Base-by-base conservation (phyloP, 768 basidiomycete genomes). In the Calvatia gigantea region DNA sequence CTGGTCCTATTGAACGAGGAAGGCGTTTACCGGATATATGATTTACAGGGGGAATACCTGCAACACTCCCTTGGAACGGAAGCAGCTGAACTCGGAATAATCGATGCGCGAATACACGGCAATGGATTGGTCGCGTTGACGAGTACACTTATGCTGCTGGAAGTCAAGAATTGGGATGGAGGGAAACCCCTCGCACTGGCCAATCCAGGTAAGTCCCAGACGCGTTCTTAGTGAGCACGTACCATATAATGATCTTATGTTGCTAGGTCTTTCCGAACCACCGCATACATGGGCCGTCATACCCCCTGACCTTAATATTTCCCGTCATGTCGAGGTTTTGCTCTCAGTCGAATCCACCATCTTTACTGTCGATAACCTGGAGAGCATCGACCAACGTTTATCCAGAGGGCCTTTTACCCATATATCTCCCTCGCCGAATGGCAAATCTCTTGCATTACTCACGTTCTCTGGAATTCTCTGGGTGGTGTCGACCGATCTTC, bases 401-500 rank as follows among this genome's bases (percentile, higher is more conserved):
- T 85, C 86, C 6, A 82, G 89, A 29, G 96, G 95, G 0, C 97
- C 97, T 2, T 98, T 98, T 69, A 81, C 80, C 0, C 88, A 89
- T 62, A 80, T 98, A 49, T 81, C 89, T 0, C 89, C 92, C 2
- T 98, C 96, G 0, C 96, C 97, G 1, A 95, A 94, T 62, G 96
- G 96, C 33, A 94, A 95, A 63, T 87, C 93, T 43, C 77, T 98
- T 14, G 94, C 94, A 0, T 73, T 98, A 2, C 72, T 96, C 33
- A 93, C 89, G 1, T 82, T 77, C 52, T 74, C 77, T 9, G 86
- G 86, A 5, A 73, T 81, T 4, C 81, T 98, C 27, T 93, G 91
- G 89, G 95, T 98, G 32, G 91, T 98, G n/a, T 96, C 95, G 11
- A 82, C 86, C 11, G 93, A 98, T 69, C 98, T 98, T 65, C 87